Evolutionary conservation across 345 rosid genomes (phyloP), one percentile per base, ranked within the genome.

Genomic region (Lumnitzera racemosa): DNA sequence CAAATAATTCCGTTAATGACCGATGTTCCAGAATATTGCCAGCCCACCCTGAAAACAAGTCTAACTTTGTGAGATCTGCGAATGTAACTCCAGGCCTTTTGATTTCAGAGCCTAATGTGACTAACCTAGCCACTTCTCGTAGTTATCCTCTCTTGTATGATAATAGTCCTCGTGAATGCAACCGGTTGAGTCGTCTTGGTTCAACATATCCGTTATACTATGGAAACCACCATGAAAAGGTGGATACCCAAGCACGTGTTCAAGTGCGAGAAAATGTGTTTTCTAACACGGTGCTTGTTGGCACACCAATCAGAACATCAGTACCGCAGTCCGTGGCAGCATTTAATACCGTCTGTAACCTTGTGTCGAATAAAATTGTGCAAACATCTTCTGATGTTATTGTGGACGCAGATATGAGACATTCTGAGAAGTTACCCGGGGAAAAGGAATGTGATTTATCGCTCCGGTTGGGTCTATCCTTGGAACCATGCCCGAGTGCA

Each of bases 361-460:
- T 81, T 46, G 71, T 72, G 41, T 50, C 81, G 10, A 59, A 53
- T 67, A 50, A 72, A 4, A 55, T 63, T 74, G 47, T 54, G 59
- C 70, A 75, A 62, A 59, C 64, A 56, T 29, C 75, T 66, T 53
- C 75, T 25, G 62, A 49, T 61, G 65, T 64, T 53, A 20, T 59
- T 25, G 47, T 53, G 49, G 61, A 69, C 52, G 75, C 62, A 61
- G 73, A 74, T 59, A 49, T 55, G 27, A 50, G 61, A 25, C 65
- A 74, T 49, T 20, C 60, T 15, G 59, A 59, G 43, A 80, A 74
- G 70, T 79, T 57, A 62, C 61, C 73, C 23, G 55, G 68, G 27
- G 81, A 65, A 71, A 66, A 57, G 56, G 75, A 74, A 25, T 90
- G 95, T 53, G 97, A 94, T 80, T 78, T 94, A 49, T 86, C 96